Evolutionary conservation across 345 rosid species (phyloP), one percentile per base, ranked within the genome.

Genomic region (Populus alba): DNA sequence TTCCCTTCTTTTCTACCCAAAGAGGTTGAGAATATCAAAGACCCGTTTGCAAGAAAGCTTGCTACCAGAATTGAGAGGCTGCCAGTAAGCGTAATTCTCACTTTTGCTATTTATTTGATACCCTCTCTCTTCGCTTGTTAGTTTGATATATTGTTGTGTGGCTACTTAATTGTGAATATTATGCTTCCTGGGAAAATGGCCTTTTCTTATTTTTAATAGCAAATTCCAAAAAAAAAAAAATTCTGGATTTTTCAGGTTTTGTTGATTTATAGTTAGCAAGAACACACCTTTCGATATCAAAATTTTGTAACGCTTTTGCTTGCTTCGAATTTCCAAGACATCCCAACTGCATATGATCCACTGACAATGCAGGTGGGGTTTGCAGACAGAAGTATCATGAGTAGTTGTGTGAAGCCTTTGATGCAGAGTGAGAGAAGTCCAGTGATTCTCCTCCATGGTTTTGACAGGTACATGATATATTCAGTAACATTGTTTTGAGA

Each of bases 361-460:
- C 29, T 66, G 41, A 49, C 27, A 25, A 22, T 86, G 72, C 86
- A 95, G 99, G 97, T 93, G 1, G 80, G 87, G 70, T 83, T 89
- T 79, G 78, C 80, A 1, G 92, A 84, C 10, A 85, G 68, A 38
- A 68, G 85, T 67, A 82, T 93, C 57, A 92, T 88, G 99, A 88
- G 93, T 76, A 93, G 99, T 77, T 90, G 93, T 74, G 96, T 91
- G 87, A 92, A 85, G 87, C 97, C 98, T 39, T 22, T 81, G 70
- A 51, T 79, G 37, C 82, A 77, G 84, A 89, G 83, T 55, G 79
- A 87, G 62, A 77, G 82, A 27, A 88, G 70, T 81, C 98, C 95
- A 1, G 84, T 92, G 81, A 92, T 95, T 81, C 99, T 93, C 69
- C 92, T 93, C 1, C 99, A 95, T 31, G 97, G 99, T 39, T 95